phyloP scores from a whole-genome alignment of 805 yeast species.

The Torulaspora indica region DNA sequence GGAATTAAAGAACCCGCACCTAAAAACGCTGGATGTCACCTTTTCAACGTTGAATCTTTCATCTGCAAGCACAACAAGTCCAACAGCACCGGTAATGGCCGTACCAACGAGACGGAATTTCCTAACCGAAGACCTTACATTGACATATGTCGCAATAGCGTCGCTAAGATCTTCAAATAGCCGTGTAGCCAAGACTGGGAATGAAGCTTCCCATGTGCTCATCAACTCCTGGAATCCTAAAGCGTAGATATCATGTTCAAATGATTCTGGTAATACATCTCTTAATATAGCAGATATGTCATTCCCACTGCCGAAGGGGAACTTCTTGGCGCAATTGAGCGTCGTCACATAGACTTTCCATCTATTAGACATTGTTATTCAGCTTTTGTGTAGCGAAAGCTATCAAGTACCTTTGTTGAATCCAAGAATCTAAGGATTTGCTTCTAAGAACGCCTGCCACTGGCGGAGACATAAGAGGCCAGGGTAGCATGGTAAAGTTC shows the following conservation, averaged over 20 bases:
- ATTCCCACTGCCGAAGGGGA: slow-evolving; percentile 38
- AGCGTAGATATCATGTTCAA: slow-evolving; percentile 41
- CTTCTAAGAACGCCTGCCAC: too few relatives aligned
- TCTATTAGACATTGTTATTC: background rate
- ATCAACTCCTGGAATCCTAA: slow-evolving; percentile 68
- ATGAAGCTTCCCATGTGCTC: slow-evolving; percentile 51
- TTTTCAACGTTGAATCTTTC: slow-evolving; percentile 34
- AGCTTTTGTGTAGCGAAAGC: too few relatives aligned
- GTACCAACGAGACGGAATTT: slow-evolving; percentile 42
- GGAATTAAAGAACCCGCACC: slow-evolving; percentile 57
- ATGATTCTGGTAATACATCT: slow-evolving; percentile 35
- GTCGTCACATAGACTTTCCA: slow-evolving; percentile 35
- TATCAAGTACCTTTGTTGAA: too few relatives aligned
- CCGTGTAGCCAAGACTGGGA: slow-evolving; percentile 36
- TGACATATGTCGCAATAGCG: slow-evolving; percentile 36
- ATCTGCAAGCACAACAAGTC: slow-evolving; percentile 46
- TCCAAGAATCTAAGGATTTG: background rate
- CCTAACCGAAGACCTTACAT: slow-evolving; percentile 34
- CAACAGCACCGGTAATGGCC: slow-evolving; percentile 54
- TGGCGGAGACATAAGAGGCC: background rate
- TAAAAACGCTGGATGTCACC: slow-evolving; percentile 35
- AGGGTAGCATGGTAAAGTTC: background rate
- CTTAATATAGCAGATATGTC: slow-evolving; percentile 29
- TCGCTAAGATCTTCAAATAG: slow-evolving; percentile 39
- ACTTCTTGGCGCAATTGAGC: slow-evolving; percentile 52